phyloP scores from a whole-genome alignment of 1,284 basidiomycete species.

The Earliella scabrosa region DNA sequence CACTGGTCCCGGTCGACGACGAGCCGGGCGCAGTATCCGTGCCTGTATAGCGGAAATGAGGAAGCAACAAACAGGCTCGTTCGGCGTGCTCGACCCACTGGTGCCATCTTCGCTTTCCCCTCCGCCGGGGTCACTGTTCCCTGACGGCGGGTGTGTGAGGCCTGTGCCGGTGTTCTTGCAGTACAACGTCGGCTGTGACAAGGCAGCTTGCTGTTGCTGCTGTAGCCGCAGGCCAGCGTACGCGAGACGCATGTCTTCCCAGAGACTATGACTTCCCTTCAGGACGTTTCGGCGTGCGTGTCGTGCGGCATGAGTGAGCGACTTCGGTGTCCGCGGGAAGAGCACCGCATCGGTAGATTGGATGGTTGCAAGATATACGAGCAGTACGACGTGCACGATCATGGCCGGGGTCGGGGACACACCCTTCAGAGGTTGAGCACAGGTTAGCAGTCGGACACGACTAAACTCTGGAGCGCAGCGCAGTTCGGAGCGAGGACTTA shows the following conservation, averaged over 20 bases:
- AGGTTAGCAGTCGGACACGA: too few relatives aligned
- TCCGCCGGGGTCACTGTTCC: background rate
- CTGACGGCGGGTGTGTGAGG: slow-evolving; percentile 6
- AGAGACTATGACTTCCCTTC: slow-evolving; percentile 55
- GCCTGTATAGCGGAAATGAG: slow-evolving; percentile 12
- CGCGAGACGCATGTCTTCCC: slow-evolving; percentile 65
- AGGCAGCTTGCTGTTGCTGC: slow-evolving; percentile 16
- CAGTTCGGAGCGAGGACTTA: background rate
- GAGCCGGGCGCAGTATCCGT: background rate
- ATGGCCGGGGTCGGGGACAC: too few relatives aligned
- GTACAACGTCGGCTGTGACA: slow-evolving; percentile 20
- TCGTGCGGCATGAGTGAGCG: slow-evolving; percentile 24
- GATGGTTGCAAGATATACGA: slow-evolving; percentile 39
- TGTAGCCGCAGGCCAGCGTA: slow-evolving; percentile 47
- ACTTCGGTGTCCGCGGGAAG: slow-evolving; percentile 41
- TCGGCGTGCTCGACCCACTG: slow-evolving; percentile 18
- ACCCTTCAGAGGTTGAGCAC: too few relatives aligned
- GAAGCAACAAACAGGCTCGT: slow-evolving; percentile 1
- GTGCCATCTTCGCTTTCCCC: background rate
- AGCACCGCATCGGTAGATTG: slow-evolving; percentile 39
- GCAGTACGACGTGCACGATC: slow-evolving; percentile 26
- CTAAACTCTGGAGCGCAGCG: too few relatives aligned
- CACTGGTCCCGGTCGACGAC: background rate
- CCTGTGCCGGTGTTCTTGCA: slow-evolving; percentile 29
- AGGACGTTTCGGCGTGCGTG: slow-evolving; percentile 44